These are phyloP conservation scores for Punica granatum DNA, from an alignment of 345 rosid genomes.

Conservation along the genomic window DNA sequence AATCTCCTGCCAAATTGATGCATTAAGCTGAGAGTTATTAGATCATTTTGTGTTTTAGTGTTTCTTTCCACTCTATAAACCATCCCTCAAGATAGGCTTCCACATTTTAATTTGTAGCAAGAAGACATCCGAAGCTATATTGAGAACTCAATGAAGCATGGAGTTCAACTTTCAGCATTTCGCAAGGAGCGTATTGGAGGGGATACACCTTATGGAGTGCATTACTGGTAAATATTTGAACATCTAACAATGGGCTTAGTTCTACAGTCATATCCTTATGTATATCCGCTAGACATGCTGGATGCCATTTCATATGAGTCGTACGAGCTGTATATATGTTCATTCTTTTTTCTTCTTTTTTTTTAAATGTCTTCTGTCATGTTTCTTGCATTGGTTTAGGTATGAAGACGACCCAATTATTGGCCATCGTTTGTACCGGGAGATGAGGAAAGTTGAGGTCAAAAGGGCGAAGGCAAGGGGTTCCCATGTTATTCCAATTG, in stretches of 20 bases:
- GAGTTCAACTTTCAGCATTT: constrained; percentile 68
- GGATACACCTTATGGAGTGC: constrained; percentile 76
- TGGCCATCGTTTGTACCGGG: constrained; percentile 95
- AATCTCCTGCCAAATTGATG: not conserved
- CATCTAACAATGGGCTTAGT: not conserved
- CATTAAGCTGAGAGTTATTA: not conserved
- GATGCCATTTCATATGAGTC: not conserved
- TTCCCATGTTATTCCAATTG: constrained; percentile 56
- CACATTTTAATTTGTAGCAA: constrained; percentile 57
- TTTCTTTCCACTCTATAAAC: constrained; percentile 2
- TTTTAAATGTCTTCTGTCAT: not conserved
- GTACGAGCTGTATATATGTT: not conserved
- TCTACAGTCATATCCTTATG: not conserved
- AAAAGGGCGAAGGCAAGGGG: constrained; percentile 76
- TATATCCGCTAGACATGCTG: not conserved
- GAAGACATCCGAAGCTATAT: constrained; percentile 89
- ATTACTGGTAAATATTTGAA: constrained; percentile 58
- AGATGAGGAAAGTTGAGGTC: constrained; percentile 76
- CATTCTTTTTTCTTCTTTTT: not conserved
- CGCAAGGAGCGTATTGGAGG: constrained; percentile 96
- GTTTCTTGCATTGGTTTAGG: constrained; percentile 36
- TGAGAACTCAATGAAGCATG: constrained; percentile 82
- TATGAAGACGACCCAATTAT: constrained; percentile 88
- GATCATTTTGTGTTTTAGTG: not conserved
- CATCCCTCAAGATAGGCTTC: not conserved